Base-by-base conservation (phyloP, 176 grass and related monocot species). In the Alopecurus myosuroides region DNA sequence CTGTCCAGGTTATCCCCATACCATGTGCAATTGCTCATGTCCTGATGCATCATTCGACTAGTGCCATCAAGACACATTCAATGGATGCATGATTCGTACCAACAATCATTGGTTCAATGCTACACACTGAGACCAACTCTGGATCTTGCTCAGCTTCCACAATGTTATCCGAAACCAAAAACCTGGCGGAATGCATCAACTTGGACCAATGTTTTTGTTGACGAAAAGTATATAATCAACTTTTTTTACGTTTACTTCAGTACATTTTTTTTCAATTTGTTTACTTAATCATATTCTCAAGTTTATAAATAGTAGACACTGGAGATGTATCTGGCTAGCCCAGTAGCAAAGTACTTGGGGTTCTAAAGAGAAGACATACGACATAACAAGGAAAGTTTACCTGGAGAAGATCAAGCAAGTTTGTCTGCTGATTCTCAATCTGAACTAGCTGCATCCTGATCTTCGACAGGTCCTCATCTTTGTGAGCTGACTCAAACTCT, bases 361-460 rank as follows among this genome's bases (percentile, higher is more conserved):
- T 22, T 28, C 23, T 31, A 30, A 9, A 51, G 9, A 5, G 4
- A 50, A 40, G 20, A 17, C 31, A 62, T 30, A 23, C 37, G 57
- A 57, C 13, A 22, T 8, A 52, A 73, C 13, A 77, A 72, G 61
- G 46, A 17, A 36, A 56, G 44, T 42, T 77, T 94, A 99, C 97
- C 97, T 96, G 93, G 55, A 99, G 93, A 86, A 99, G 91, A 79
- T 99, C 87, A 22, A 99, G 91, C 73, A 99, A 83, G 78, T 86
- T 94, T 42, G 90, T 81, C 76, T 99, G 97, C 66, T 99, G 97
- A 71, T 91, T 94, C 89, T 96, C 93, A 76, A 99, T 99, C 86
- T 96, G 97, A 92, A 99, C 88, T 39, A 99, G 84, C 64, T 99
- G 93, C 90, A 90, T 90, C 75, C 89, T 86, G 81, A 99, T 96